phyloP scores from a whole-genome alignment of 139 green algal genomes.

The Trebouxia sp. region DNA sequence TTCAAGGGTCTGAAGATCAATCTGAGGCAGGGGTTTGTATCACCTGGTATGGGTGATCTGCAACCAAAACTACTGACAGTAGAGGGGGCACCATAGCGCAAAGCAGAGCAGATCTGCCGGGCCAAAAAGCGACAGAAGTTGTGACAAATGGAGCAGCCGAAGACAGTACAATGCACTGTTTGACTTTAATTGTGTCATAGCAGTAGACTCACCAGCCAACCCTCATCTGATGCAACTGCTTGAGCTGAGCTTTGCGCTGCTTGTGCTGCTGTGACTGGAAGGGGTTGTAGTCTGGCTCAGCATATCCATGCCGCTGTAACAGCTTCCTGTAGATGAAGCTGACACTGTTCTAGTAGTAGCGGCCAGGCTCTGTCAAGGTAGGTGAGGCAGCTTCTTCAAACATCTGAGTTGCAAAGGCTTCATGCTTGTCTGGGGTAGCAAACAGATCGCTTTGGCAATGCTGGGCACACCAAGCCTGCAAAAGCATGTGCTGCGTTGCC shows the following conservation, averaged over 20 bases:
- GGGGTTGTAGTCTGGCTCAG: background rate
- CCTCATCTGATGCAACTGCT: constrained; percentile 5
- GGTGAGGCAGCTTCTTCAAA: constrained; percentile 3
- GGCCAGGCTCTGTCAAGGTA: background rate
- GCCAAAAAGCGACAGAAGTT: background rate
- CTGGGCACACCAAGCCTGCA: constrained; percentile 14
- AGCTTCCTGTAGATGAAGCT: background rate
- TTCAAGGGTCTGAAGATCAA: background rate
- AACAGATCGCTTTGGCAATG: constrained; percentile 7
- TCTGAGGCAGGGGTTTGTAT: background rate
- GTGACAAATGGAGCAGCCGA: background rate
- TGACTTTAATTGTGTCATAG: no score
- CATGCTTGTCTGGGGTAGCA: background rate
- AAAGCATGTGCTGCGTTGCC: background rate
- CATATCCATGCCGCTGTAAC: constrained; percentile 5
- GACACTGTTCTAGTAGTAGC: constrained; percentile 5
- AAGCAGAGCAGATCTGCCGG: background rate
- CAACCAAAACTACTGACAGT: background rate
- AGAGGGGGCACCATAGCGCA: background rate
- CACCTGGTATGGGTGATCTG: background rate
- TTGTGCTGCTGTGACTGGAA: constrained; percentile 14
- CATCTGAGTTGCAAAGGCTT: background rate
- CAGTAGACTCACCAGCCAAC: constrained; percentile 17
- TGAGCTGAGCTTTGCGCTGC: background rate
- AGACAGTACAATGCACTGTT: background rate